Evolutionary conservation across 179 eudicot species (phyloP).

Genomic region (Heliamphora ciliata): DNA sequence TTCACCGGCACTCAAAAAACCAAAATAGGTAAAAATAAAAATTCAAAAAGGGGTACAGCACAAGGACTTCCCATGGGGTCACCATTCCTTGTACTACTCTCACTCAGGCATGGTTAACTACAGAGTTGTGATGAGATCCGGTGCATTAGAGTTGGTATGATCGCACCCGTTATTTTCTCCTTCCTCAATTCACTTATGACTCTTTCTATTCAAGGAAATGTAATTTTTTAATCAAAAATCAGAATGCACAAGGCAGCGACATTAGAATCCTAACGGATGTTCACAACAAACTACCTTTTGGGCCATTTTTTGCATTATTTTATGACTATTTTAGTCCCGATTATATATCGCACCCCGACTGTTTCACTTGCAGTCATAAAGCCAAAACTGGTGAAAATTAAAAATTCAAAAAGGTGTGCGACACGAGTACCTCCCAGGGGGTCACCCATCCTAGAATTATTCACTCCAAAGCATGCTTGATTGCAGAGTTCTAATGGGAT

Average conservation of each 20-base stretch:
- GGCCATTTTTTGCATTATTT: background rate
- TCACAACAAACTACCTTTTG: background rate
- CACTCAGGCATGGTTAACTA: slow-evolving; percentile 52
- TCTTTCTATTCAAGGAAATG: no score
- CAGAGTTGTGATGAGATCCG: slow-evolving; percentile 29
- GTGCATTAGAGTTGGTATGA: no score
- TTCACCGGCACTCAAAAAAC: no score
- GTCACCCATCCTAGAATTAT: background rate
- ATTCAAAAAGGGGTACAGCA: background rate
- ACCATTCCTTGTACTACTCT: slow-evolving; percentile 41
- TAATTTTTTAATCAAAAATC: background rate
- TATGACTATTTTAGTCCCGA: background rate
- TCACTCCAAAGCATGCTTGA: background rate
- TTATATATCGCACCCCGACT: background rate
- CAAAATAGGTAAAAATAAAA: no score
- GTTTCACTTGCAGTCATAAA: background rate
- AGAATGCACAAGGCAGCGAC: background rate
- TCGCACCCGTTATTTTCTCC: no score
- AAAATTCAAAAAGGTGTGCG: no score
- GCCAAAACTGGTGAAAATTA: no score
- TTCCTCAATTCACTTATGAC: no score
- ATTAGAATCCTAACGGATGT: background rate
- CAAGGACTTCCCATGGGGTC: slow-evolving; percentile 33
- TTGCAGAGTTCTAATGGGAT: background rate
- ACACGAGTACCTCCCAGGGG: background rate